phyloP scores from a whole-genome alignment of 768 basidiomycete genomes.

The Lentinula raphanica region DNA sequence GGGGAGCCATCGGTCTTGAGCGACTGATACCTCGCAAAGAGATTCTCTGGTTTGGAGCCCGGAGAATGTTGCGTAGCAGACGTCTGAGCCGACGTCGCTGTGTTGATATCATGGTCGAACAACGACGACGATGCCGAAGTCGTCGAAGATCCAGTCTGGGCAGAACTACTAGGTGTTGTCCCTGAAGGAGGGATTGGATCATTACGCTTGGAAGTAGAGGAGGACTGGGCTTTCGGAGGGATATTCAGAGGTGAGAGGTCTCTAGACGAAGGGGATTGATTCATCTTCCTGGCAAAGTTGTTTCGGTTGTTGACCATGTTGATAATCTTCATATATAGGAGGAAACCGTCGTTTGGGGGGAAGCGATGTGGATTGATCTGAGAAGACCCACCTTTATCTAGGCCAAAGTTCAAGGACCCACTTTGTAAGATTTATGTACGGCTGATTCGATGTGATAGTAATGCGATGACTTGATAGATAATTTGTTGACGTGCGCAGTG shows the following conservation, averaged over 20 bases:
- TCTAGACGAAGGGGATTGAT: background rate
- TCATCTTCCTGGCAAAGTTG: too few relatives aligned
- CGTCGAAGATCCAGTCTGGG: background rate
- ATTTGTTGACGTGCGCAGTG: background rate
- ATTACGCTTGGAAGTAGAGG: too few relatives aligned
- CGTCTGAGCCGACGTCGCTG: background rate
- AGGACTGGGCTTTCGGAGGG: too few relatives aligned
- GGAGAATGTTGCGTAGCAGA: background rate
- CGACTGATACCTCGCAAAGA: background rate
- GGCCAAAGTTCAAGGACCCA: background rate
- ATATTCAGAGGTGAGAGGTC: background rate
- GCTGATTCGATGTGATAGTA: background rate
- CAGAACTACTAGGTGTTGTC: background rate
- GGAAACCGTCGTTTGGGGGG: background rate
- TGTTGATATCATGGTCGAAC: background rate
- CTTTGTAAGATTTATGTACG: background rate
- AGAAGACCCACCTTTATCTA: background rate
- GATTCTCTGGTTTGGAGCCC: background rate
- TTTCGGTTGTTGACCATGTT: background rate
- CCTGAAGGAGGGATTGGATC: too few relatives aligned
- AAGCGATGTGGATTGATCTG: background rate
- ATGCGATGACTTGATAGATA: slow-evolving; percentile 1
- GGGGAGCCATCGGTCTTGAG: too few relatives aligned
- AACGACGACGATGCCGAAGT: background rate
- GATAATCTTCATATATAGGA: background rate